Evolutionary conservation across 2,329 filamentous ascomycete genomes (phyloP), one percentile per base, ranked within the genome.

Genomic region (Macroventuria anomochaeta): DNA sequence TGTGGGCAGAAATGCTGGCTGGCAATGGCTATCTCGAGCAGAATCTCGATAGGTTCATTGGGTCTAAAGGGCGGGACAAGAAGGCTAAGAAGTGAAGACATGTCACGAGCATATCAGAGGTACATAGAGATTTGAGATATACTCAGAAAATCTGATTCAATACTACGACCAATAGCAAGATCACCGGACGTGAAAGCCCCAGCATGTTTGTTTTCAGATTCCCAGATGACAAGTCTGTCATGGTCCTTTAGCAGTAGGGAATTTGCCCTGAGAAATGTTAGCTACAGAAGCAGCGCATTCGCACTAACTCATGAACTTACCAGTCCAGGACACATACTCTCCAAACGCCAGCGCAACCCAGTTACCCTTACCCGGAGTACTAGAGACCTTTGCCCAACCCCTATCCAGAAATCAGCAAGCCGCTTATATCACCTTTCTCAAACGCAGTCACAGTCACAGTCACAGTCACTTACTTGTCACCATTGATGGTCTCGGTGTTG

Each of bases 1-100:
- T 75, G 31, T 93, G 90, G 86, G 74, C 93, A 37, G 81, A 82
- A 59, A 84, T 83, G 57, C 79, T 96, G 52, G 88, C 88, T 1
- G 84, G 86, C 54, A 87, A 88, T 63, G 85, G 84, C 1, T 75
- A 84, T 2, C 71, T 95, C 50, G 69, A 69, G 42, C 46, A 60
- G 43, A 64, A 72, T 46, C 44, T 72, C 1, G 53, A 63, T 13
- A 41, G 58, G 18, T 69, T 67, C 46, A 68, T 49, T 10, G 33
- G 20, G 17, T 5, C 32, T 8, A 53, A 41, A 20, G 32, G 25
- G 1, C 37, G 46, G 5, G 8, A 17, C 25, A 49, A 40, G 44
- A 54, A 46, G 23, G 29, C 33, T 5, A 48, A 31, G 17, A 48
- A 33, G 25, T 54, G n/a, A 36, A 2, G 2, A 29, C 8, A 5